Percentiles rank a stretch among this genome's conserved stretches.
phyloP scores from a whole-genome alignment of 139 green algal genomes.

The Chlorella ohadii region DNA sequence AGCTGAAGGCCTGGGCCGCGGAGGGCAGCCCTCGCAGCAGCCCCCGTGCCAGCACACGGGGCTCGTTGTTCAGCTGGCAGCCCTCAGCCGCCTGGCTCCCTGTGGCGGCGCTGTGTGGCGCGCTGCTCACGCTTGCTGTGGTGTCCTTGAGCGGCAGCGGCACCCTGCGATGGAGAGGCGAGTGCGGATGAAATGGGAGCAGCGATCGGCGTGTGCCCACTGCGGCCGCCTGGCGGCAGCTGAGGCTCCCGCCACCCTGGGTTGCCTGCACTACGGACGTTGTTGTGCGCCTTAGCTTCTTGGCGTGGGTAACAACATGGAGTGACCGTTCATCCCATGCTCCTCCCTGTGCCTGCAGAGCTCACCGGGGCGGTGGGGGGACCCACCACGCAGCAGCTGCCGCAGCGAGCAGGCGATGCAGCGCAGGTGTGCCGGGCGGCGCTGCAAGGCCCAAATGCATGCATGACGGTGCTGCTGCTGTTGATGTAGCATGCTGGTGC shows the following conservation, averaged over 20 bases:
- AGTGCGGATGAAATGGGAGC: background rate
- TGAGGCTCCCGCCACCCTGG: background rate
- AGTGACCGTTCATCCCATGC: too few species aligned
- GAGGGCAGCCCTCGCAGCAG: background rate
- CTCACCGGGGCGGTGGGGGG: too few species aligned
- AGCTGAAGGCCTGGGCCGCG: too few species aligned
- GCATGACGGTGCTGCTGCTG: too few species aligned
- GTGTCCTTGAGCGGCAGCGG: background rate
- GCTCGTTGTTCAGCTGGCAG: background rate
- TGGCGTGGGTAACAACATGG: too few species aligned
- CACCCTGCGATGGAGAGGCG: background rate
- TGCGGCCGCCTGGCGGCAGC: too few species aligned
- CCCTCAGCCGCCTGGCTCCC: background rate
- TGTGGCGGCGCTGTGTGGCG: background rate
- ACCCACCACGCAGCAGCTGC: too few species aligned
- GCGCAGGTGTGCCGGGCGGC: too few species aligned
- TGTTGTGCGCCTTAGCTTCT: background rate
- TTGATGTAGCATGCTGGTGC: too few species aligned
- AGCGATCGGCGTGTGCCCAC: background rate
- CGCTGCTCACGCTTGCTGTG: background rate
- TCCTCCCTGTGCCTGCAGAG: too few species aligned
- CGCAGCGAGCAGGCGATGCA: too few species aligned
- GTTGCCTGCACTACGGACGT: background rate
- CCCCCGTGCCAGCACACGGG: background rate
- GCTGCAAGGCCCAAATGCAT: too few species aligned